Evolutionary conservation across 495 filamentous ascomycete genomes (phyloP), one percentile per base, ranked within the genome.

Genomic region (Aspergillus carlsbadensis): DNA sequence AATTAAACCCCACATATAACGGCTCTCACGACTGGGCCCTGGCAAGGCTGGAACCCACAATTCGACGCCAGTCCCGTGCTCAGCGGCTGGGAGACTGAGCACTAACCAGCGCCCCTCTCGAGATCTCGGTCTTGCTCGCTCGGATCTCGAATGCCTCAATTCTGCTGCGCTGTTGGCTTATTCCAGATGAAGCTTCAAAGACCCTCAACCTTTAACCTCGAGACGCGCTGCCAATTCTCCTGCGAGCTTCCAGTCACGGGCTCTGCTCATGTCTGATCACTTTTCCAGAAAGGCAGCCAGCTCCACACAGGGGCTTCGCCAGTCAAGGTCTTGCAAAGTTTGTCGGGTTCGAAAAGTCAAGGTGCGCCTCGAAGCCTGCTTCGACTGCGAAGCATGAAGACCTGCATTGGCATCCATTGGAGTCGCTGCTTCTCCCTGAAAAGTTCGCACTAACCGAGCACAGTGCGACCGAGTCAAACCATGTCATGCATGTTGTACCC

Each of bases 391-490:
- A 29, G 26, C 26, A 29, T 29, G 26, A 41, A 41, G 8, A 1
- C 4, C n/a, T 41, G 37, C n/a, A 20, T 29, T 29, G n/a, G n/a
- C 26, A 41, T 11, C 7, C 8, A 41, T 41, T 15, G 18, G 6
- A 7, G 14, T 20, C n/a, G n/a, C 15, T 20, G 10, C 18, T 14
- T 4, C 21, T 6, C 21, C 36, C 18, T 6, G 13, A 14, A 6
- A 10, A 20, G 40, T 26, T 22, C 22, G 36, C 36, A 39, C 37
- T 54, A 54, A 61, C 52, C 26, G 35, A 48, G 39, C 41, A 51
- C 50, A 78, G 75, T 78, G 75, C 60, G 75, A 78, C 58, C 72
- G 75, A 37, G 67, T 78, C 21, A 74, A 72, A 47, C 75, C 75
- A 50, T 78, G 73, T 58, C 72, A 78, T 54, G 75, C 75, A 54